Base-by-base conservation (phyloP, 345 rosid genomes). In the Gynandropsis gynandra region DNA sequence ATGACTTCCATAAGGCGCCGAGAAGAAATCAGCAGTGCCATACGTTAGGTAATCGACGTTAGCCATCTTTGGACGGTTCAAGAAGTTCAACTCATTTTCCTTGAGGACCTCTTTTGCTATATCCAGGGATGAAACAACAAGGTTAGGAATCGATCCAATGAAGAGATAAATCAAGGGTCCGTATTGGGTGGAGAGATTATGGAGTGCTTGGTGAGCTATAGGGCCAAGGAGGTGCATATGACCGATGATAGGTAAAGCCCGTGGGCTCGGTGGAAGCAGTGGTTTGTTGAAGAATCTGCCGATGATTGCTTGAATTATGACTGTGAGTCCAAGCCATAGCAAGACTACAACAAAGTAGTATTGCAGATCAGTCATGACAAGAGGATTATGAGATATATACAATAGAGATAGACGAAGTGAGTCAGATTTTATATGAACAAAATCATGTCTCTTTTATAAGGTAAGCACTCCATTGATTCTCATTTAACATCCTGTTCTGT, bases 21-120 rank as follows among this genome's bases (percentile, higher is more conserved):
- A 71, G 45, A 84, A 74, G 54, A 87, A 81, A 64, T 81, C 94
- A 1, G 89, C 39, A 0, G 89, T 76, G 35, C 83, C 87, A 53
- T 83, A 87, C 11, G 89, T 79, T n/a, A 87, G 79, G 68, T 74
- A 87, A 56, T 87, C 82, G 16, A 80, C 67, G 52, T 74, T 77
- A 42, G 72, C 64, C 48, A 61, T 49, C 48, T 64, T 63, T 1
- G 68, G 73, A n/a, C 73, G 73, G 61, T 72, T 74, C 35, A 81
- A 14, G 72, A 87, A 83, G 50, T 57, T 67, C 12, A 62, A 39
- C 69, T 87, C 89, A 15, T 80, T 65, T 38, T 67, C 59, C 70
- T 81, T 81, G 20, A 79, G 81, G 63, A 83, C 58, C 59, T 83
- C 87, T 65, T 63, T 75, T 0, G 82, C 87, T 5, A 75, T 61